Evolutionary conservation across 306 rosid species (phyloP).

Genomic region (Potentilla sterilis): DNA sequence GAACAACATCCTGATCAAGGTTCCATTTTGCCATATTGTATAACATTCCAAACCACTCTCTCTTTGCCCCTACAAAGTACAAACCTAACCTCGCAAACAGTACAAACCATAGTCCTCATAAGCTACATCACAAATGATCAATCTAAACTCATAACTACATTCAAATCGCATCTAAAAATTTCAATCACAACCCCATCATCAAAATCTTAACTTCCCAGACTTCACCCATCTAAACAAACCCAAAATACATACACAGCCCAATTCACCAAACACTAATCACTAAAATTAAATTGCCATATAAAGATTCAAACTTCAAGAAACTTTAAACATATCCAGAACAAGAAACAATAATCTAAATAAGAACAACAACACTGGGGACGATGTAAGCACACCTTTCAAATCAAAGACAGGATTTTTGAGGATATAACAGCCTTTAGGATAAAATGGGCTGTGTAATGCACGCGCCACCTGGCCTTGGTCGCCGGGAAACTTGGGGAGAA

Average conservation of each 20-base stretch:
- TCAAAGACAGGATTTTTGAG: not conserved
- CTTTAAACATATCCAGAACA: constrained; percentile 2
- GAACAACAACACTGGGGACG: not conserved
- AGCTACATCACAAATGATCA: not conserved
- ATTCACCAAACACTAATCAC: constrained; percentile 31
- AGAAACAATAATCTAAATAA: not conserved
- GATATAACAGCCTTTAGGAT: not conserved
- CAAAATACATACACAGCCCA: not conserved
- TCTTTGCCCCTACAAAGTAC: constrained; percentile 23
- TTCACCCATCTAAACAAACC: not conserved
- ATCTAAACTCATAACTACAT: not conserved
- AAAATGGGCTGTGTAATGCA: not conserved
- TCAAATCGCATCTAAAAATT: not conserved
- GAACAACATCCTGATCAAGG: constrained; percentile 75
- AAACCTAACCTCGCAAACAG: constrained; percentile 24
- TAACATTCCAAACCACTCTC: constrained; percentile 28
- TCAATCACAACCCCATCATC: not conserved
- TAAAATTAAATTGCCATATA: constrained; percentile 13
- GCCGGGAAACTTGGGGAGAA: not conserved
- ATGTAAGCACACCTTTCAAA: constrained; percentile 25
- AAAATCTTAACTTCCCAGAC: not conserved
- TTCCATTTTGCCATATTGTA: constrained; percentile 44
- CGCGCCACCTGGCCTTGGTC: constrained; percentile 13
- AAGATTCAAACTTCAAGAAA: constrained; percentile 17
- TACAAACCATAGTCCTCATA: not conserved